Evolutionary conservation across 169 alveolate species (phyloP), one percentile per base, ranked within the genome.

Genomic region (Plasmodium vivax): DNA sequence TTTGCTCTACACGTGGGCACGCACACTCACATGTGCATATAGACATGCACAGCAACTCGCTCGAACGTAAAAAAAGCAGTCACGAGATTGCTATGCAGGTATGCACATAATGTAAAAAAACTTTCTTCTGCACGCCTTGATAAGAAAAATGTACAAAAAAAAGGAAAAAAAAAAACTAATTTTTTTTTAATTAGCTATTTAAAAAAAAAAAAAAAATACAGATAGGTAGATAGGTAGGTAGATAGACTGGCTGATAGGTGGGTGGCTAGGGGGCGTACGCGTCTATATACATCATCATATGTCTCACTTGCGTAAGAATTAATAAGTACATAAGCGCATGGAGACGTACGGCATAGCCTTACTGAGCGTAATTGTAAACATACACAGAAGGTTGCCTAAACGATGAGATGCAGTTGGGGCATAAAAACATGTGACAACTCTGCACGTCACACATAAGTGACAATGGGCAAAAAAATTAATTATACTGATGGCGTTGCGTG

Each of bases 381-480:
- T 79, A 79, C 27, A 38, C 27, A 79, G 27, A 79, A 47, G 30
- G 34, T 79, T 8, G 84, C 38, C 75, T 62, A 62, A 12, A 62
- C 6, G 34, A 62, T 62, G 12, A 62, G 9, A 62, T 62, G 75
- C 75, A 62, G 36, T 14, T 23, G 34, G 34, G 75, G 75, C 34
- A 62, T 62, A 62, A 41, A 79, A 41, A 79, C 62, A 79, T 41
- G 84, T 41, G 84, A 79, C 68, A 79, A 79, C 12, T 47, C 56
- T 79, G 71, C 30, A 79, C 38, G 84, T 79, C 71, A 34, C 84
- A 38, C 62, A 79, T 47, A 79, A 41, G 62, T 79, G 62, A 79
- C 84, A 79, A 79, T 79, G 56, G 9, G 56, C 23, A 30, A 79
- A 79, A 79, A 43, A 79, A 47, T 79, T 79, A 79, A 79, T 79